Conservation (phyloP, 371 early-diverging fungal species). For the Enteropsectra breve region DNA sequence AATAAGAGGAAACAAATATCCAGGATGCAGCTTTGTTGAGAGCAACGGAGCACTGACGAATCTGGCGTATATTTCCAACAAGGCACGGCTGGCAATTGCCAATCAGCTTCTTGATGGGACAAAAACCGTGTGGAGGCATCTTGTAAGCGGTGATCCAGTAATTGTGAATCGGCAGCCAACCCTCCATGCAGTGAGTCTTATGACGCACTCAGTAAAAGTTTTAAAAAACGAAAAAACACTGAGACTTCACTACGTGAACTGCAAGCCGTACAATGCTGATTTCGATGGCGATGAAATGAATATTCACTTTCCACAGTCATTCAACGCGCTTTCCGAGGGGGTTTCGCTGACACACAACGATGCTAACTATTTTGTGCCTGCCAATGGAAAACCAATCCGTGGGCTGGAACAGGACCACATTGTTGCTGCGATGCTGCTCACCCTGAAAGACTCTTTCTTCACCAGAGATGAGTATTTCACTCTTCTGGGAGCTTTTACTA, state of each 20-base stretch:
- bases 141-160: conserved; percentile 87
- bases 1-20: conserved; percentile 90
- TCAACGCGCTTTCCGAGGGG: conserved; percentile 85
- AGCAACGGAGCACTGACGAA: conserved; percentile 62
- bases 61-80: conserved; percentile 68
- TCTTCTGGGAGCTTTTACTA: conserved; percentile 71
- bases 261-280: conserved; percentile 94
- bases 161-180: conserved; percentile 98
- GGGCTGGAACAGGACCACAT: conserved; percentile 99
- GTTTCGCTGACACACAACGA: conserved; percentile 83
- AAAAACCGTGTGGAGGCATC: conserved; percentile 88
- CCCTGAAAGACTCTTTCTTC: conserved; percentile 76
- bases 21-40: conserved; percentile 69
- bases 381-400: conserved; percentile 88
- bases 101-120: conserved; percentile 72
- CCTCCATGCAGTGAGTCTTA: conserved; percentile 95
- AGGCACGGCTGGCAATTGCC: conserved; percentile 81
- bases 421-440: conserved; percentile 83
- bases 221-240: conserved; percentile 92
- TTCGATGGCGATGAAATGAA: conserved; percentile 99
- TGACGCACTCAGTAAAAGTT: conserved; percentile 90
- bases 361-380: conserved; percentile 89
- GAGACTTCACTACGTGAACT: conserved; percentile 95
- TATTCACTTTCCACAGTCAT: conserved; percentile 95
- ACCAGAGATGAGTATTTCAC: conserved; percentile 78